These are phyloP conservation scores for Emmonsiellopsis sp. DNA, from an alignment of 2,329 filamentous ascomycete genomes.

Conservation along the genomic window DNA sequence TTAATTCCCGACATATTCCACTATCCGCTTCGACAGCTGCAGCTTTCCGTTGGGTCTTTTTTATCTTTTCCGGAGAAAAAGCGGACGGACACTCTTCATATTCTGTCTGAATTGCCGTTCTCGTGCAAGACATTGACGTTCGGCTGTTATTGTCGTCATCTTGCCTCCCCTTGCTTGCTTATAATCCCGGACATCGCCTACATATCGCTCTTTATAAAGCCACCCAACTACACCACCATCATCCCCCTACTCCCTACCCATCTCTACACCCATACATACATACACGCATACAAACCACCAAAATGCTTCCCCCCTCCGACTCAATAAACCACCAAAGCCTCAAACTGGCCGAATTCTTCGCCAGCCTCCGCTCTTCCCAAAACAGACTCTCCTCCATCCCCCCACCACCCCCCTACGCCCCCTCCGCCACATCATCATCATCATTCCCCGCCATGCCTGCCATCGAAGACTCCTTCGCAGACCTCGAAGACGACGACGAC, in stretches of 20 bases:
- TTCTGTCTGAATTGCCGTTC: not conserved
- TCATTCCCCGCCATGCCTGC: not conserved
- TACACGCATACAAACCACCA: not conserved
- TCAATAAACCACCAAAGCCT: constrained; percentile 18
- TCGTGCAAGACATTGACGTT: not conserved
- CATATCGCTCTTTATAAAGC: not conserved
- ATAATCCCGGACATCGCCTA: not conserved
- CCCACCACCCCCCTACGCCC: constrained; percentile 18
- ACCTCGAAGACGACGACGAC: constrained; percentile 11
- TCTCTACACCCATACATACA: not conserved
- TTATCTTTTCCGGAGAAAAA: no score
- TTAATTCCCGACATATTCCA: no score
- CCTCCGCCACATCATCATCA: not conserved
- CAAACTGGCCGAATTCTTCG: constrained; percentile 18
- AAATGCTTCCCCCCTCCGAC: constrained; percentile 22
- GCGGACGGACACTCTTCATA: not conserved
- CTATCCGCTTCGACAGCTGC: no score
- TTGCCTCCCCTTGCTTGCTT: not conserved
- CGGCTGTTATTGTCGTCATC: not conserved
- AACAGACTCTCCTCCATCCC: constrained; percentile 7
- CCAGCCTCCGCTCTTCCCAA: constrained; percentile 7
- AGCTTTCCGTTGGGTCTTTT: no score
- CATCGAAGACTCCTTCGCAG: not conserved
- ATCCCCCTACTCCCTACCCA: not conserved
- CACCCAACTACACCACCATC: not conserved